Percentiles rank a stretch among this genome's conserved stretches.
phyloP scores from a whole-genome alignment of 1,284 basidiomycete genomes.

The Anthracocystis panici-leucophaei region DNA sequence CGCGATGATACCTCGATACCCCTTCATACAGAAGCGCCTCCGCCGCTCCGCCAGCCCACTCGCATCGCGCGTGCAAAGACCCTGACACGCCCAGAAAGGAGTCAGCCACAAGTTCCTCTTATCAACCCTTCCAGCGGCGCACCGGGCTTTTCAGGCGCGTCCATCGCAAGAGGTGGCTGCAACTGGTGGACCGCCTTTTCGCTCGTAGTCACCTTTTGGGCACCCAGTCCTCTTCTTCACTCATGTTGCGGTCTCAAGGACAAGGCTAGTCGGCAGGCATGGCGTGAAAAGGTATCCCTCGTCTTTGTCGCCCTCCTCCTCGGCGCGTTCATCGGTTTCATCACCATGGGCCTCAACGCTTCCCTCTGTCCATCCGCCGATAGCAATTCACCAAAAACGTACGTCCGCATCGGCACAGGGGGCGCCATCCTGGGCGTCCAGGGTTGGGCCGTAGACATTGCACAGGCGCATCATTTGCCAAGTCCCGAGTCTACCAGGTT shows the following conservation, averaged over 20 bases:
- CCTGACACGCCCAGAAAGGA: slow-evolving; percentile 80
- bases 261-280: slow-evolving; percentile 62
- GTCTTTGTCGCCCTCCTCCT: slow-evolving; percentile 71
- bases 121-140: slow-evolving; percentile 76
- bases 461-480: slow-evolving; percentile 72
- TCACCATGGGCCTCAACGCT: slow-evolving; percentile 92
- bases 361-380: slow-evolving; percentile 82
- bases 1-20: slow-evolving; percentile 59
- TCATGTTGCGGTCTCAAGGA: slow-evolving; percentile 58
- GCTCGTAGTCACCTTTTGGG: slow-evolving; percentile 63
- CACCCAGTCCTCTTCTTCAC: slow-evolving; percentile 70
- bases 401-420: slow-evolving; percentile 49
- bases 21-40: slow-evolving; percentile 62
- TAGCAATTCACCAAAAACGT: slow-evolving; percentile 42
- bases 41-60: slow-evolving; percentile 66
- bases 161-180: slow-evolving; percentile 21
- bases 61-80: slow-evolving; percentile 70
- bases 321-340: slow-evolving; percentile 86
- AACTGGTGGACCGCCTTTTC: slow-evolving; percentile 59
- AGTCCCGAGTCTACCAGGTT: slow-evolving; percentile 73
- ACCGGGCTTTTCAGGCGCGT: slow-evolving; percentile 39
- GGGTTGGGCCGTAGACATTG: slow-evolving; percentile 83
- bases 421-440: slow-evolving; percentile 76
- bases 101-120: slow-evolving; percentile 76
- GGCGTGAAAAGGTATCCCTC: slow-evolving; percentile 68